Percentiles rank a stretch among this genome's conserved stretches.
Evolutionary conservation across 305 asterid genomes (phyloP).

Genomic region (Fraxinus paxiana): DNA sequence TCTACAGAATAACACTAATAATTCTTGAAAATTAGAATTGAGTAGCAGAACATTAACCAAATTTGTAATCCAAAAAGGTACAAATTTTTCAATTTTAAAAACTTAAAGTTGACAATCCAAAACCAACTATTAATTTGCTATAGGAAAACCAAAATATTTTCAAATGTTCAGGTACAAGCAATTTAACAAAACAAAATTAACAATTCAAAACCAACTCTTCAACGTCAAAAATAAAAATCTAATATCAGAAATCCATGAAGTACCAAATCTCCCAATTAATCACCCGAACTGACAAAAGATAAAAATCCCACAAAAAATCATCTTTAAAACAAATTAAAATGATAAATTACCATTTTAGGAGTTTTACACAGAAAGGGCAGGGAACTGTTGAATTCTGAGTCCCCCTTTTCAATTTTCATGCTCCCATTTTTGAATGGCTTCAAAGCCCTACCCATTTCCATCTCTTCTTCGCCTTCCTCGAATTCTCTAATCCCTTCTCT

Average conservation of each 20-base stretch:
- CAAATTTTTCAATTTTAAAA: background rate
- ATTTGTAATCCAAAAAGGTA: background rate
- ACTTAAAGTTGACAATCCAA: background rate
- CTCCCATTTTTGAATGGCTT: constrained; percentile 27
- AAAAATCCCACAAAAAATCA: background rate
- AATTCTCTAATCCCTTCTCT: constrained; percentile 10
- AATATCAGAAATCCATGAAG: background rate
- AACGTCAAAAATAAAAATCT: background rate
- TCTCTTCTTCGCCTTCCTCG: constrained; percentile 21
- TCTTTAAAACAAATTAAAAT: background rate
- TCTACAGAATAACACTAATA: constrained; percentile 9
- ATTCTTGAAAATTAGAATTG: background rate
- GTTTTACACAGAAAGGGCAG: constrained; percentile 56
- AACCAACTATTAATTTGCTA: background rate
- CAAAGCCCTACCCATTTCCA: constrained; percentile 22
- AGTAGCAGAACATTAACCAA: background rate
- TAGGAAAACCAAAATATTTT: background rate
- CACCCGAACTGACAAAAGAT: background rate
- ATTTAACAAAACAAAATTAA: background rate
- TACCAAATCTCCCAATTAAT: constrained; percentile 5
- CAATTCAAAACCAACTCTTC: background rate
- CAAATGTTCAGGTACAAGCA: background rate
- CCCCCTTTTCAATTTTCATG: constrained; percentile 40
- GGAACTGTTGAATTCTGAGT: constrained; percentile 40
- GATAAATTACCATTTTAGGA: constrained; percentile 47